phyloP scores from a whole-genome alignment of 345 rosid genomes.

The Pistacia integerrima region DNA sequence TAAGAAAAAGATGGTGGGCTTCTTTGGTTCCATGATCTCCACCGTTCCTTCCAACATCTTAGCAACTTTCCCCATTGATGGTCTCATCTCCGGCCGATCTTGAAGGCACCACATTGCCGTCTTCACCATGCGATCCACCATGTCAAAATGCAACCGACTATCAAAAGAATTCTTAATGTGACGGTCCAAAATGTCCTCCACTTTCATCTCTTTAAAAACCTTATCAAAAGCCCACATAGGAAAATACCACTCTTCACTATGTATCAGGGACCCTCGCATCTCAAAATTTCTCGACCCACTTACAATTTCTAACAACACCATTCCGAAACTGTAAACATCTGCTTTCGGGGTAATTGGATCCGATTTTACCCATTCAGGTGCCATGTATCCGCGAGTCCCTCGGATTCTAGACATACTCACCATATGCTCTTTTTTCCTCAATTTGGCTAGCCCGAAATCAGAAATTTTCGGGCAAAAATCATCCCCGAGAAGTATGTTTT shows the following conservation, averaged over 20 bases:
- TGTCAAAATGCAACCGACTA: constrained; percentile 44
- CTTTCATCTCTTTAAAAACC: constrained; percentile 59
- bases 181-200: constrained; percentile 65
- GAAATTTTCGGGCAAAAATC: constrained; percentile 69
- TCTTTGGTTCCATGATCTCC: constrained; percentile 65
- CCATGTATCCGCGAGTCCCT: constrained; percentile 78
- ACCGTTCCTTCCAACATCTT: constrained; percentile 81
- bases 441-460: constrained; percentile 70
- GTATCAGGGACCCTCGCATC: constrained; percentile 43
- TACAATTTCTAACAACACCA: constrained; percentile 65
- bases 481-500: constrained; percentile 64
- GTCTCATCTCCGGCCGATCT: constrained; percentile 58
- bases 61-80: constrained; percentile 74
- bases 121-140: constrained; percentile 72
- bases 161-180: constrained; percentile 59
- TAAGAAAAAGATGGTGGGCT: constrained; percentile 67
- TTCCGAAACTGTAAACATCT: constrained; percentile 72
- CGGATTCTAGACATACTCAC: constrained; percentile 67
- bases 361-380: constrained; percentile 63
- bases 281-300: constrained; percentile 59
- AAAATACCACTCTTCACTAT: constrained; percentile 66
- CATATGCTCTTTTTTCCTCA: constrained; percentile 65
- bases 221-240: constrained; percentile 75
- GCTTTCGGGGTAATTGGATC: constrained; percentile 68
- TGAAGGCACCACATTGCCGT: constrained; percentile 80